A percentile compares a stretch with the other conserved stretches of the same genome.
Conservation (phyloP, 2,329 filamentous ascomycete species). For the Cordyceps tenuipes region DNA sequence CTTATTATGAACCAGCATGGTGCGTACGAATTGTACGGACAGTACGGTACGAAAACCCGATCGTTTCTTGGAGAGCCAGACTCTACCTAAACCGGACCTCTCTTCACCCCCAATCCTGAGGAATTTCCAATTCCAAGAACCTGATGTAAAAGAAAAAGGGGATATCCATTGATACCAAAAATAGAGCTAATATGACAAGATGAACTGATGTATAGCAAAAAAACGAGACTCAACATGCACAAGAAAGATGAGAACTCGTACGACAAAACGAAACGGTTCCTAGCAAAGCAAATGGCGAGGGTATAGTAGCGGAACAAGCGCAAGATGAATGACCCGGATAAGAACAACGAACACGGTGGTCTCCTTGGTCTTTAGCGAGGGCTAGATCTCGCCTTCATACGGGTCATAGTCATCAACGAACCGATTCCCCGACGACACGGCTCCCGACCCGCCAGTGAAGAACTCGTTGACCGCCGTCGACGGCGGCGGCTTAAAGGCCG, state of each 20-base stretch:
- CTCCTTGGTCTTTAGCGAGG: not conserved
- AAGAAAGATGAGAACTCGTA: not conserved
- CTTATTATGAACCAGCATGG: no score
- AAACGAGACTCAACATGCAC: not conserved
- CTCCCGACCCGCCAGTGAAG: slow-evolving; percentile 6
- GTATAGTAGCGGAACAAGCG: not conserved
- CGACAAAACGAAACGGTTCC: not conserved
- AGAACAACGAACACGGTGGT: no score
- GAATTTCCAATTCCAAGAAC: no score
- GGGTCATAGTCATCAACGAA: slow-evolving; percentile 17
- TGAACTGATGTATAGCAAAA: not conserved
- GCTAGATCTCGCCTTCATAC: slow-evolving; percentile 30
- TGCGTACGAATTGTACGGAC: no score
- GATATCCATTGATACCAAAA: not conserved
- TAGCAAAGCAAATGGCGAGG: not conserved
- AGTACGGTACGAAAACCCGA: no score
- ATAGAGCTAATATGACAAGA: not conserved
- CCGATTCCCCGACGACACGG: not conserved
- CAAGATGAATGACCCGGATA: not conserved
- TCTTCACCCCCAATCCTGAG: not conserved
- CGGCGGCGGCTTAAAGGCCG: not conserved
- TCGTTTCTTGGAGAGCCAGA: no score
- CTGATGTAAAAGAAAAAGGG: not conserved
- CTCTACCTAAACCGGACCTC: not conserved
- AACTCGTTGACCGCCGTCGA: not conserved